phyloP scores from a whole-genome alignment of 2,329 filamentous ascomycete genomes.

The Westerdykella ornata region DNA sequence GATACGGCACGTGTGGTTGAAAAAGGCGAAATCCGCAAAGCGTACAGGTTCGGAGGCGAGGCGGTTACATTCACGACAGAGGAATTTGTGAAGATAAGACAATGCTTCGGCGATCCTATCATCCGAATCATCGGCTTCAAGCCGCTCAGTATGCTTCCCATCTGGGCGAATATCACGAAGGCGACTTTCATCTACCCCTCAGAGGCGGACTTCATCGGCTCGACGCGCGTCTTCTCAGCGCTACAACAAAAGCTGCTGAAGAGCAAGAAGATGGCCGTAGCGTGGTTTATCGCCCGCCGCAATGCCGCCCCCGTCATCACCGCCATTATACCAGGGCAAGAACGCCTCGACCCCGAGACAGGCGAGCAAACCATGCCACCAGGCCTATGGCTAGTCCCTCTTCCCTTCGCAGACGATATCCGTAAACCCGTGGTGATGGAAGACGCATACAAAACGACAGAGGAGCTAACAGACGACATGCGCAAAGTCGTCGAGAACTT shows the following conservation, averaged over 20 bases:
- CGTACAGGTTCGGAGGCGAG: conserved; percentile 92
- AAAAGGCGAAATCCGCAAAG: conserved; percentile 76
- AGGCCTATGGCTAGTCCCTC: conserved; percentile 79
- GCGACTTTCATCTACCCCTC: conserved; percentile 91
- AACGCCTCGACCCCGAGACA: conserved; percentile 52
- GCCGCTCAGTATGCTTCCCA: conserved; percentile 62
- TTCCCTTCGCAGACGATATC: conserved; percentile 87
- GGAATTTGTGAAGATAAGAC: conserved; percentile 68
- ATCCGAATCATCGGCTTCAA: conserved; percentile 95
- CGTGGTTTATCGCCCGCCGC: conserved; percentile 79
- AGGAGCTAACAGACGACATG: conserved; percentile 74
- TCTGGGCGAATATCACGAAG: conserved; percentile 80
- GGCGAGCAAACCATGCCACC: conserved; percentile 67
- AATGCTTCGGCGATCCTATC: conserved; percentile 68
- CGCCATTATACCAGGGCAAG: conserved; percentile 70
- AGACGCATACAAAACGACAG: conserved; percentile 43
- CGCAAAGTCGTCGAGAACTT: conserved; percentile 74
- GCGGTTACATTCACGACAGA: conserved; percentile 80
- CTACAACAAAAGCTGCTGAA: conserved; percentile 79
- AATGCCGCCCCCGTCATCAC: conserved; percentile 76
- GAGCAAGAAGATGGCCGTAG: conserved; percentile 73
- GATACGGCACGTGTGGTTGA: conserved; percentile 72
- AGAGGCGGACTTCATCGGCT: conserved; percentile 83
- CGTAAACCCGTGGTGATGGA: conserved; percentile 62
- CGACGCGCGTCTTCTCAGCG: conserved; percentile 85